Base-by-base conservation (phyloP, 192 early-diverging fungal species). In the Backusella luteola region DNA sequence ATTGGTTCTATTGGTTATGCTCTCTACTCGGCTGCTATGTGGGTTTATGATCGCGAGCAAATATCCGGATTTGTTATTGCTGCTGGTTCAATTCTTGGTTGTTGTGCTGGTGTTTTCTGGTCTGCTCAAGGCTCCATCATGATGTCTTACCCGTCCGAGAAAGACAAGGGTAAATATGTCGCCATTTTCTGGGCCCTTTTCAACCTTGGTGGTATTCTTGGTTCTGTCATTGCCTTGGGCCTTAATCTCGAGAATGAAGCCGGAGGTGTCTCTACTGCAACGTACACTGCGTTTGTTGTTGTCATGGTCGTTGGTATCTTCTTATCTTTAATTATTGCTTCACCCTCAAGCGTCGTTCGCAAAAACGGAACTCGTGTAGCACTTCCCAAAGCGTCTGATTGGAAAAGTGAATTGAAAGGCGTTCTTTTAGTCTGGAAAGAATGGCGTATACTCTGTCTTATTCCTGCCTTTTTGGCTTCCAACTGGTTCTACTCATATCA, bases 171-270 rank as follows among this genome's bases (percentile, higher is more conserved):
- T 38, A 89, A 86, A 77, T 95, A 86, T 79, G 93, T 96, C 68
- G 90, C 91, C 3, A 84, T 92, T 39, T 96, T 96, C 85, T 96
- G 95, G 95, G 84, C 90, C 35, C 91, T 95, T 52, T 96, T 95
- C 85, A 94, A 94, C 77, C 79, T 90, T 77, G 94, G 94, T 69
- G 95, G 90, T 53, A 89, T 95, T 77, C 76, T 95, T 26, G 95
- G 94, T 73, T 92, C 92, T 49, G 85, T 94, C 39, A 88, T 96
- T 19, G 56, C 76, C 17, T 35, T 81, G 3, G 80, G 72, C 34
- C 38, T 81, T 21, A 81, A 81, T 14, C 53, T 81, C 12, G 73
- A 91, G 19, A 77, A 70, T 23, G 11, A 29, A 12, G 67, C 76
- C 19, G 80, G 80, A 7, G 80, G 80, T 36, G 80, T 81, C 2